Evolutionary conservation across 768 basidiomycete species (phyloP), one percentile per base, ranked within the genome.

Genomic region (Sistotremastrum niveocremeum): DNA sequence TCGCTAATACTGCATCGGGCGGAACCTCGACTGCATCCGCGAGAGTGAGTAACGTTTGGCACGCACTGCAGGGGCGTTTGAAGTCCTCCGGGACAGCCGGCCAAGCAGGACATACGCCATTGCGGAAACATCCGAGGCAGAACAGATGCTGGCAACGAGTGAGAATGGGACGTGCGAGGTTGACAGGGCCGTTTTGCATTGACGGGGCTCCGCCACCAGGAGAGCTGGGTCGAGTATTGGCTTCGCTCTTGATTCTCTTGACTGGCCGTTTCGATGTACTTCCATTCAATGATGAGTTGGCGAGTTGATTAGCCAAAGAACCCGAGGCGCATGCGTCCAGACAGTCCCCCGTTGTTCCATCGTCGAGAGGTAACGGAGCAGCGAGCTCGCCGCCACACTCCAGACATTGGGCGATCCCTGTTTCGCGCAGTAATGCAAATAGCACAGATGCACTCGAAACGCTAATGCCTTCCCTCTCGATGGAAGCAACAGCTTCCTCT

Each of bases 121-220:
- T 65, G 37, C 81, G 77, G 72, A 90, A 98, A 63, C 95, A 99
- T 30, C 66, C 66, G 7, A 81, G 55, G 64, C 95, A 99, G 62
- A 86, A 97, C 32, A 98, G 71, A 61, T 99, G 95, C 56, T 90
- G 86, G 60, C 95, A 99, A 50, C 84, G 77, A 8, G 95, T 95
- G 57, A 99, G 63, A 44, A 97, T 66, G 0, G 82, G 77, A 29
- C 73, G 76, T 3, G 73, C 20, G 20, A 20, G 71, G 2, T 62
- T 63, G 41, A 70, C 67, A 3, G 86, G 86, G 55, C 84, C 87
- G 52, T 65, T 84, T 36, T 81, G 76, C 33, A 86, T 75, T 37
- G 87, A 87, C 1, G 81, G 71, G 1, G 67, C 68, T n/a, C 84
- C 77, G 38, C 84, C 86, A 12, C 66, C 48, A 7, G 63, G 49